These are phyloP conservation scores for Odonthalia washingtoniensis DNA, from an alignment of 31 red algal species.

Conservation along the genomic window DNA sequence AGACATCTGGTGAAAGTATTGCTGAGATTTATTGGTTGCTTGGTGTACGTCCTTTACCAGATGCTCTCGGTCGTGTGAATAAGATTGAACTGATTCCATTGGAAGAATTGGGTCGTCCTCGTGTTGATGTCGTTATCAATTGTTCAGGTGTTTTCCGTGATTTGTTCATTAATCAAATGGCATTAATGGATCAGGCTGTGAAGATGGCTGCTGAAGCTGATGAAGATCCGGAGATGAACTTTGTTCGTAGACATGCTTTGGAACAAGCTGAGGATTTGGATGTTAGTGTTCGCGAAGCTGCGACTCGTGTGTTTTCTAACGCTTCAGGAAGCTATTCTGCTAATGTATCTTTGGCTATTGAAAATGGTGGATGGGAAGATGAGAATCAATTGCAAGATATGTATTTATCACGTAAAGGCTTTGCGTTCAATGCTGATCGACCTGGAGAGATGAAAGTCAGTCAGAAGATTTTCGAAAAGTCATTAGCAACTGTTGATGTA, in stretches of 20 bases:
- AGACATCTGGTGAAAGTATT: constrained; percentile 97
- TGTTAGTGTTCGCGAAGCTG: constrained; percentile 89
- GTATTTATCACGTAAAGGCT: constrained; percentile 97
- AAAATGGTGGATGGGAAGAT: constrained; percentile 99
- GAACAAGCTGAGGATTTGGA: constrained; percentile 93
- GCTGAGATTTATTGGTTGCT: constrained; percentile 98
- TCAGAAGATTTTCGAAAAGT: constrained; percentile 86
- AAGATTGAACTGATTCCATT: constrained; percentile 93
- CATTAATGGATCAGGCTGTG: constrained; percentile 92
- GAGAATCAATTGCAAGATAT: constrained; percentile 99
- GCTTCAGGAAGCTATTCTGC: constrained; percentile 97
- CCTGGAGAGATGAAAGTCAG: constrained; percentile 96
- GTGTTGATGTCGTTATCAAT: constrained; percentile 98
- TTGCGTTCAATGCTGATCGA: constrained; percentile 96
- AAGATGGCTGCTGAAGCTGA: constrained; percentile 99
- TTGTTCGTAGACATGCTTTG: constrained; percentile 93
- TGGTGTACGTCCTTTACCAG: constrained; percentile 87
- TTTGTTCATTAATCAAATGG: constrained; percentile 99
- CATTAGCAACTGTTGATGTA: constrained; percentile 82
- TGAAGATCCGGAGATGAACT: constrained; percentile 92
- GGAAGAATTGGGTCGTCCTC: constrained; percentile 94
- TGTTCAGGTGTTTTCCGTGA: constrained; percentile 99
- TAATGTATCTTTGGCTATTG: constrained; percentile 94
- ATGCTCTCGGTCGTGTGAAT: constrained; percentile 93
- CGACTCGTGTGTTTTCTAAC: constrained; percentile 98